These are phyloP conservation scores for Ceratobasidium sp. DNA, from an alignment of 1,284 basidiomycete species.

Conservation along the genomic window DNA sequence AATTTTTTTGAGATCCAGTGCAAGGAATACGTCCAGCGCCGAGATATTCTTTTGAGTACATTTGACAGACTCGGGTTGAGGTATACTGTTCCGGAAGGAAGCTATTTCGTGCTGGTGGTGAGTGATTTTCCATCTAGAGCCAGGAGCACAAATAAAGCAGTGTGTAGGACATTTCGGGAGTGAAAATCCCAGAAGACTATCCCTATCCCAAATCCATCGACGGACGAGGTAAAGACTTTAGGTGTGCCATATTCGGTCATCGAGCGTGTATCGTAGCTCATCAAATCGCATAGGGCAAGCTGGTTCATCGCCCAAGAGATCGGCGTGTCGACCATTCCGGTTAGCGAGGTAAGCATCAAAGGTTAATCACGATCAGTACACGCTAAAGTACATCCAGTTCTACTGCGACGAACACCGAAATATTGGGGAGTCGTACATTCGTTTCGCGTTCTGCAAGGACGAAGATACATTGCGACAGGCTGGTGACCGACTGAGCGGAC, in stretches of 20 bases:
- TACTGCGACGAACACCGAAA: conserved; percentile 84
- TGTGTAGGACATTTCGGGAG: conserved; percentile 79
- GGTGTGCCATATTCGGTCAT: conserved; percentile 55
- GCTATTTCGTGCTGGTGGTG: conserved; percentile 88
- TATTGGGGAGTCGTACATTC: conserved; percentile 85
- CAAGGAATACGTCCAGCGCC: conserved; percentile 81
- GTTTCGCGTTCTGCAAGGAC: conserved; percentile 96
- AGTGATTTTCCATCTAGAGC: too few relatives aligned
- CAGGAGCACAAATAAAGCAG: background rate
- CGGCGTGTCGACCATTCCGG: conserved; percentile 90
- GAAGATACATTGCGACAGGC: conserved; percentile 79
- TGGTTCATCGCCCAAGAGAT: conserved; percentile 92
- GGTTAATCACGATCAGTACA: background rate
- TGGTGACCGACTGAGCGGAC: conserved; percentile 73
- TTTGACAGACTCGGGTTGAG: conserved; percentile 88
- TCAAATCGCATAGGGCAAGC: conserved; percentile 62
- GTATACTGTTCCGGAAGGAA: conserved; percentile 88
- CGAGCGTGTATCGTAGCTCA: conserved; percentile 23
- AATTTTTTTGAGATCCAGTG: conserved; percentile 84
- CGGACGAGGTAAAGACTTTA: conserved; percentile 88
- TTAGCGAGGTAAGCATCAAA: conserved; percentile 76
- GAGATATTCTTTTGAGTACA: conserved; percentile 72
- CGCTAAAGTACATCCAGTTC: conserved; percentile 63
- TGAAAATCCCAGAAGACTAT: conserved; percentile 86
- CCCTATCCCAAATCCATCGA: conserved; percentile 78